These are phyloP conservation scores for Phytophthora pistaciae DNA, from an alignment of 352 stramenopile genomes.

Conservation along the genomic window DNA sequence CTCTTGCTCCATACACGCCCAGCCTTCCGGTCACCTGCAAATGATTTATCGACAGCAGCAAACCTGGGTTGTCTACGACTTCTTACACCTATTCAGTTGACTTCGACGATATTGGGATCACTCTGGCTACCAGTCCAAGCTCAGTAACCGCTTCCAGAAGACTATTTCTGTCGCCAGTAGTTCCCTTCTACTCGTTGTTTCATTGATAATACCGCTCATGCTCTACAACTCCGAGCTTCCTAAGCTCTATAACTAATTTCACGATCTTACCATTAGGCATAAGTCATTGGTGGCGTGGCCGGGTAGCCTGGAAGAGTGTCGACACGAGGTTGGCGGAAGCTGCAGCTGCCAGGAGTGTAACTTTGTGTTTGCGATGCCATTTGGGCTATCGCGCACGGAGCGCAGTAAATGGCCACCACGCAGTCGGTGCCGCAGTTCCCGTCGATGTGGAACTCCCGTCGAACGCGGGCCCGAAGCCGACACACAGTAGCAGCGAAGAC, in stretches of 20 bases:
- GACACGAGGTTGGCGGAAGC: constrained; percentile 31
- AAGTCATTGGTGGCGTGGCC: constrained; percentile 2
- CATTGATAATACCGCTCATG: neutral
- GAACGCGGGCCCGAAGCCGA: constrained; percentile 35
- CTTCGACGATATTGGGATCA: neutral
- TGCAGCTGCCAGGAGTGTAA: constrained; percentile 56
- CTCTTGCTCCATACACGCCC: neutral
- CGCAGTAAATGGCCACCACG: constrained; percentile 28
- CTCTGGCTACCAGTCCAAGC: neutral
- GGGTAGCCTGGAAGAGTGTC: constrained; percentile 34
- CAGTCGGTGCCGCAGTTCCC: constrained; percentile 29
- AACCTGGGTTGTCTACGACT: neutral
- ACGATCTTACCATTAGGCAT: neutral
- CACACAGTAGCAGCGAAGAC: constrained; percentile 36
- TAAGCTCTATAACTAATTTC: too few species aligned
- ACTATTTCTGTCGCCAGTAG: neutral
- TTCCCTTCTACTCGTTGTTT: neutral
- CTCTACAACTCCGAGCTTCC: too few species aligned
- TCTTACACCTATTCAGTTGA: neutral
- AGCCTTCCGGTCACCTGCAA: neutral
- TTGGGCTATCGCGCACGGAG: constrained; percentile 61
- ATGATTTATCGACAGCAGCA: neutral
- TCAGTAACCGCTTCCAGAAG: neutral
- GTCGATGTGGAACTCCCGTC: constrained; percentile 51
- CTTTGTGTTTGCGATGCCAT: constrained; percentile 67